These are phyloP conservation scores for Aspergillus unguis DNA, from an alignment of 2,329 filamentous ascomycete species.

Conservation along the genomic window DNA sequence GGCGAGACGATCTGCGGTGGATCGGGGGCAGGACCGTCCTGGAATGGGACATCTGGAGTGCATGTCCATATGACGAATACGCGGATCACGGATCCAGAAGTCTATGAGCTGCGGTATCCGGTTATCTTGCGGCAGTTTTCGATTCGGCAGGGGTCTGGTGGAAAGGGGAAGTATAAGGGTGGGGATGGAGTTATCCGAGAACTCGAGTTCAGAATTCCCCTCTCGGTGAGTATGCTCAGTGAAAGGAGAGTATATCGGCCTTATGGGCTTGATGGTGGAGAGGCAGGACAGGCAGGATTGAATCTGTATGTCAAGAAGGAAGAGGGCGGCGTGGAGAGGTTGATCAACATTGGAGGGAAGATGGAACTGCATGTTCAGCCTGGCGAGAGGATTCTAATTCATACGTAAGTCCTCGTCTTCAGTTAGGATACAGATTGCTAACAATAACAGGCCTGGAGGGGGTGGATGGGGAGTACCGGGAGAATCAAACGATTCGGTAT, in stretches of 20 bases:
- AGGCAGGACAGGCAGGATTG: neutral
- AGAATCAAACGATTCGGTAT: too few species aligned
- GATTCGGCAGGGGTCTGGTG: slow-evolving; percentile 50
- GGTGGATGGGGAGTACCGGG: too few species aligned
- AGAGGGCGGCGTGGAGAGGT: too few species aligned
- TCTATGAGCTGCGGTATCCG: slow-evolving; percentile 74
- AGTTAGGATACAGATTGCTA: too few species aligned
- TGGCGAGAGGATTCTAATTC: too few species aligned
- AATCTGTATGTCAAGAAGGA: neutral
- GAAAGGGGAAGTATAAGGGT: neutral
- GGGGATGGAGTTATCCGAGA: slow-evolving; percentile 6
- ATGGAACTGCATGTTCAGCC: too few species aligned
- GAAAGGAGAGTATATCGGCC: neutral
- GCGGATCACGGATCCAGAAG: slow-evolving; percentile 74
- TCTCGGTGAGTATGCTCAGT: neutral
- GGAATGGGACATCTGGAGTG: slow-evolving; percentile 72
- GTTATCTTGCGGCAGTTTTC: slow-evolving; percentile 69
- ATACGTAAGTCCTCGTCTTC: too few species aligned
- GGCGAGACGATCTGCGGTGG: slow-evolving; percentile 82
- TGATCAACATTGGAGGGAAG: too few species aligned
- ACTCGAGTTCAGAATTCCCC: slow-evolving; percentile 2
- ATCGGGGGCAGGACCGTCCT: slow-evolving; percentile 66
- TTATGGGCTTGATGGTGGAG: neutral
- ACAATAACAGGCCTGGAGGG: too few species aligned
- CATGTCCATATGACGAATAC: slow-evolving; percentile 87